Percentiles rank a stretch among this genome's conserved stretches.
Conservation (phyloP, 495 filamentous ascomycete genomes). For the Podospora sp. region DNA sequence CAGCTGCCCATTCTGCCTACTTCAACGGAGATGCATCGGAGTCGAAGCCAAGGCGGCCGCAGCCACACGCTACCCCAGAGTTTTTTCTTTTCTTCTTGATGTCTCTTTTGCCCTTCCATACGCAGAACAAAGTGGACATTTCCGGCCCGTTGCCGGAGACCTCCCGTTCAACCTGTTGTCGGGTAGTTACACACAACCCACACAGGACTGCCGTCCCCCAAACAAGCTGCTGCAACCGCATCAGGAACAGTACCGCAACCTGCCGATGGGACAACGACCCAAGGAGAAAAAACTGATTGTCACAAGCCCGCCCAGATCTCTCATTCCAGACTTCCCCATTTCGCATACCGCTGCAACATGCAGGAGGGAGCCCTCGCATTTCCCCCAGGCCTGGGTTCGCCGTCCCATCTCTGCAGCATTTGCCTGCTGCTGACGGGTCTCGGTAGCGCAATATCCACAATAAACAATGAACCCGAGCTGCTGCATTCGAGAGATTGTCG, state of each 20-base stretch:
- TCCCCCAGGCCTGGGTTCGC: neutral
- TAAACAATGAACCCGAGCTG: neutral
- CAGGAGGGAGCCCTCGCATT: neutral
- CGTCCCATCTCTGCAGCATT: neutral
- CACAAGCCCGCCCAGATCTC: neutral
- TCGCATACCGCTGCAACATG: neutral
- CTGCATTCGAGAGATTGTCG: neutral
- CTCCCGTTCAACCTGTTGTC: neutral
- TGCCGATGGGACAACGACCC: neutral
- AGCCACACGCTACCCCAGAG: neutral
- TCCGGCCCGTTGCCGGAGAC: neutral
- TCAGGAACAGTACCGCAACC: neutral
- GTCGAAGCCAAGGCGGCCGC: slow-evolving; percentile 1
- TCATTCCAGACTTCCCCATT: neutral
- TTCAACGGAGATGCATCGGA: neutral
- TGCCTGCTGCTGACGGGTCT: neutral
- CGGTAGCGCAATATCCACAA: neutral
- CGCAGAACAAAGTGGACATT: neutral
- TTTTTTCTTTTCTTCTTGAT: neutral
- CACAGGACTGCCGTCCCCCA: neutral
- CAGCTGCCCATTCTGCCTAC: neutral
- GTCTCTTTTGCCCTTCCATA: neutral
- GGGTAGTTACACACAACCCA: neutral
- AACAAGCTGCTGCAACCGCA: neutral
- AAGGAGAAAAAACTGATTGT: neutral